Conservation (phyloP, 225 moss, liverwort and hornwort genomes). For the Pleurozium schreberi region DNA sequence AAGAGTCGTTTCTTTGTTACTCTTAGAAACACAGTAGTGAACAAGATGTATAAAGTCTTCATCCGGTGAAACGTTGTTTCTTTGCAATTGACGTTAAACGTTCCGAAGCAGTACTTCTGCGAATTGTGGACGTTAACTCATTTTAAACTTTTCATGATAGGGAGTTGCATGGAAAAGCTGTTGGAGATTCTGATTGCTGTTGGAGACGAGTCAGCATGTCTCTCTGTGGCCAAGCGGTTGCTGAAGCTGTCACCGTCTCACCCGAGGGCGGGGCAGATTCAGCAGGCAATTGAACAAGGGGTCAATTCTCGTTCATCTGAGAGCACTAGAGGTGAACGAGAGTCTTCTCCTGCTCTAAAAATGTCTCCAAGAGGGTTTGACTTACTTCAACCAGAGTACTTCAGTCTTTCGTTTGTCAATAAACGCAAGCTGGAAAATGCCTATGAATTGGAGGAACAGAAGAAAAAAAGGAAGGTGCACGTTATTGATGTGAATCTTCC, state of each 20-base stretch:
- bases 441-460: conserved; percentile 32
- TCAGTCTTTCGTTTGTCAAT: conserved; percentile 62
- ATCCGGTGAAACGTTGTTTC: not conserved
- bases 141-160: conserved; percentile 17
- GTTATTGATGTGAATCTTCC: conserved; percentile 49
- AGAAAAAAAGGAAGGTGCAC: conserved; percentile 55
- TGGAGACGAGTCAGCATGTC: conserved; percentile 91
- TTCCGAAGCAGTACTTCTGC: not conserved
- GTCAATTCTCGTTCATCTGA: conserved; percentile 19
- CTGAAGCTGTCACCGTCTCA: conserved; percentile 74
- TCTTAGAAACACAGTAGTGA: not conserved
- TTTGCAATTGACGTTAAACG: not conserved
- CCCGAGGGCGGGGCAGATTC: conserved; percentile 64
- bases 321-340: conserved; percentile 13
- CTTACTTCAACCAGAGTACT: conserved; percentile 72
- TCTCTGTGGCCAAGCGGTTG: conserved; percentile 60
- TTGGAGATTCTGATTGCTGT: conserved; percentile 86
- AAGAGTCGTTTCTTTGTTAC: not conserved
- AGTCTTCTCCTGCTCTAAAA: conserved; percentile 26
- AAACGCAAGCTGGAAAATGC: conserved; percentile 56
- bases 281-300: conserved; percentile 59
- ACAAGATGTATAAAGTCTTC: not conserved
- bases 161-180: conserved; percentile 99
- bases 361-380: conserved; percentile 64
- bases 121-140: not conserved